A percentile compares a stretch with the other conserved stretches of the same genome.
These are phyloP conservation scores for Geotrichum reessii DNA, from an alignment of 1,139 yeast species.

Conservation along the genomic window DNA sequence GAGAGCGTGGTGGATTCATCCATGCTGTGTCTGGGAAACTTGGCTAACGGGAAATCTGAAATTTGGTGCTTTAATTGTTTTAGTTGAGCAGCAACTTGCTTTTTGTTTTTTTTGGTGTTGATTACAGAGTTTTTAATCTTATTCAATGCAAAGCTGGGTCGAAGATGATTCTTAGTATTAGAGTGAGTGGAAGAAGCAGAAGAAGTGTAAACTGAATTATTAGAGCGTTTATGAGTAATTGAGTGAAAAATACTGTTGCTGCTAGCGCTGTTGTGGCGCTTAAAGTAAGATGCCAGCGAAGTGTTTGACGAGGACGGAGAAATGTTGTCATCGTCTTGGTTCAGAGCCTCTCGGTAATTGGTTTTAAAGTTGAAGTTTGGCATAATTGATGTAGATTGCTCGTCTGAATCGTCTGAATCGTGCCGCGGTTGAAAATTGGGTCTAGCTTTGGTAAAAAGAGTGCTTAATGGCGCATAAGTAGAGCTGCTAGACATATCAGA, in stretches of 20 bases:
- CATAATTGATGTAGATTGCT: not conserved
- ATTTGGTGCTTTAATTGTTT: not conserved
- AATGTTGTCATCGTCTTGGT: not conserved
- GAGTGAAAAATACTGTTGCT: not conserved
- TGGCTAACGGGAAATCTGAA: not conserved
- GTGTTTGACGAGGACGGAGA: constrained; percentile 14
- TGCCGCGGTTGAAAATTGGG: not conserved
- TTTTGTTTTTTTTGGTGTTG: constrained; percentile 5
- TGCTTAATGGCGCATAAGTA: not conserved
- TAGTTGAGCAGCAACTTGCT: not conserved
- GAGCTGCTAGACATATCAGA: not conserved
- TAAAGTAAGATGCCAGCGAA: constrained; percentile 10
- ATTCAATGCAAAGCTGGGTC: not conserved
- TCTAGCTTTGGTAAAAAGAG: not conserved
- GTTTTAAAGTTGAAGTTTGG: not conserved
- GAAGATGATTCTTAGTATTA: not conserved
- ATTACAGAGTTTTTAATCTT: constrained; percentile 11
- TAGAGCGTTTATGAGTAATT: not conserved
- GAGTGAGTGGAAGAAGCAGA: not conserved
- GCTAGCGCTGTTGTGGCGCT: constrained; percentile 4
- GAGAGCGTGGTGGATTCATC: not conserved
- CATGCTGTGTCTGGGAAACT: not conserved
- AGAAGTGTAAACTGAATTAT: not conserved
- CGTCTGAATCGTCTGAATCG: not conserved
- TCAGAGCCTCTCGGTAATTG: not conserved